Percentiles rank a stretch among this genome's conserved stretches.
These are phyloP conservation scores for Colletotrichum salicis DNA, from an alignment of 2,329 filamentous ascomycete species.

Conservation along the genomic window DNA sequence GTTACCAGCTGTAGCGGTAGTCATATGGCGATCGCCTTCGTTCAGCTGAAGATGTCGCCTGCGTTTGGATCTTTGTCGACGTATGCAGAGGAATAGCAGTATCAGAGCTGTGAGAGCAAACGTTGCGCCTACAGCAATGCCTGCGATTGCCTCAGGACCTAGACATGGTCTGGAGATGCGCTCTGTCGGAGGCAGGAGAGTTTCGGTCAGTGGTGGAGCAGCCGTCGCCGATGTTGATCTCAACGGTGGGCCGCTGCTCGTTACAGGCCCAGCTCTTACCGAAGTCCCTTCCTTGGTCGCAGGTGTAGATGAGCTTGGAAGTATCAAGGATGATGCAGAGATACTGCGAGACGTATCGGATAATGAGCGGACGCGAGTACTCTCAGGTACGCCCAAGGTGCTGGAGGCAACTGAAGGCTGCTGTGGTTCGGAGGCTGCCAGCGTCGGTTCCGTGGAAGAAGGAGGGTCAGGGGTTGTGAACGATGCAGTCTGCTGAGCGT, in stretches of 20 bases:
- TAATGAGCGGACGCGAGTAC: background rate
- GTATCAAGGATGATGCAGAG: background rate
- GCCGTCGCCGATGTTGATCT: background rate
- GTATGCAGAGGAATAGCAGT: constrained; percentile 35
- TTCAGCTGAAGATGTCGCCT: constrained; percentile 28
- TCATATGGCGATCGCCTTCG: constrained; percentile 32
- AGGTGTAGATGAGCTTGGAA: background rate
- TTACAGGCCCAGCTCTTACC: background rate
- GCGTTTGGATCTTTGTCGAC: constrained; percentile 38
- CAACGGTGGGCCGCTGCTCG: background rate
- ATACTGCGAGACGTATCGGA: background rate
- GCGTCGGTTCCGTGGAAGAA: background rate
- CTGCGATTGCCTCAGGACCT: constrained; percentile 42
- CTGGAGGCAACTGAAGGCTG: background rate
- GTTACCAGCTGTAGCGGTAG: constrained; percentile 17
- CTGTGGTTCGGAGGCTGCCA: background rate
- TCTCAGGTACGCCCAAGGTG: background rate
- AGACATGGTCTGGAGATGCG: constrained; percentile 30
- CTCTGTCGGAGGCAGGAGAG: constrained; percentile 2
- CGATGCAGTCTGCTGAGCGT: too few relatives aligned
- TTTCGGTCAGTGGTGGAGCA: constrained; percentile 8
- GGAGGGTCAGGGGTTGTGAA: background rate
- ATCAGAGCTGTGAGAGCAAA: constrained; percentile 37
- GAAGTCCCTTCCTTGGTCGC: background rate
- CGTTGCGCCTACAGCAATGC: constrained; percentile 40